A percentile compares a stretch with the other conserved stretches of the same genome.
These are phyloP conservation scores for Phytophthora sp. DNA, from an alignment of 352 stramenopile genomes.

Conservation along the genomic window DNA sequence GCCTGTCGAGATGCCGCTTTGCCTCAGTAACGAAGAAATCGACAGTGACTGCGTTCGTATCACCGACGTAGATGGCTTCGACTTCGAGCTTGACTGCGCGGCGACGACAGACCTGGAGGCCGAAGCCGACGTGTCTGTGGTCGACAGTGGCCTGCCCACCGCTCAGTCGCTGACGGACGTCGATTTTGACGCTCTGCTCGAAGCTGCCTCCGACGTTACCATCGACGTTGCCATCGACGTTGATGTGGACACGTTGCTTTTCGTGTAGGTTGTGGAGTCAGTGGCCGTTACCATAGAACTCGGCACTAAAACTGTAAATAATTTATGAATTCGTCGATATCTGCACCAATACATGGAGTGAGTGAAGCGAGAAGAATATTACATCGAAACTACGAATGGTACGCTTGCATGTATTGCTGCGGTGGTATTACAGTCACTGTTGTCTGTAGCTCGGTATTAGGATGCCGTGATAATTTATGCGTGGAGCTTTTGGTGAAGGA, in stretches of 20 bases:
- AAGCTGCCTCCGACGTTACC: background rate
- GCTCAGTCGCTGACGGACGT: background rate
- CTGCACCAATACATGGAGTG: background rate
- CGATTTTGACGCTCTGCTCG: constrained; percentile 24
- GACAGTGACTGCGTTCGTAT: background rate
- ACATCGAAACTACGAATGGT: background rate
- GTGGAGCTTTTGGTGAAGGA: background rate
- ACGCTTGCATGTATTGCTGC: background rate
- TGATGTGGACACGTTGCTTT: background rate
- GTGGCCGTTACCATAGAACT: background rate
- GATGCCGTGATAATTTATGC: too few species aligned
- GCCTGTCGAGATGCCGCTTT: background rate
- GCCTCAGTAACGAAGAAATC: background rate
- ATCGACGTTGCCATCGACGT: background rate
- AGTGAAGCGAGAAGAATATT: background rate
- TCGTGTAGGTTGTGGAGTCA: background rate
- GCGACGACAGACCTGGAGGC: background rate
- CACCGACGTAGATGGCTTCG: background rate
- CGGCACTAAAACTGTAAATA: too few species aligned
- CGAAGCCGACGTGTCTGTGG: constrained; percentile 16
- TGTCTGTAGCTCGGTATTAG: too few species aligned
- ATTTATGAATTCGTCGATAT: constrained; percentile 2
- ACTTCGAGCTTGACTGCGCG: background rate
- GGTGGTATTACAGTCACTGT: background rate
- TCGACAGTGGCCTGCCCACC: constrained; percentile 4